phyloP scores from a whole-genome alignment of 208 protist genomes.

The Naegleria lovaniensis region DNA sequence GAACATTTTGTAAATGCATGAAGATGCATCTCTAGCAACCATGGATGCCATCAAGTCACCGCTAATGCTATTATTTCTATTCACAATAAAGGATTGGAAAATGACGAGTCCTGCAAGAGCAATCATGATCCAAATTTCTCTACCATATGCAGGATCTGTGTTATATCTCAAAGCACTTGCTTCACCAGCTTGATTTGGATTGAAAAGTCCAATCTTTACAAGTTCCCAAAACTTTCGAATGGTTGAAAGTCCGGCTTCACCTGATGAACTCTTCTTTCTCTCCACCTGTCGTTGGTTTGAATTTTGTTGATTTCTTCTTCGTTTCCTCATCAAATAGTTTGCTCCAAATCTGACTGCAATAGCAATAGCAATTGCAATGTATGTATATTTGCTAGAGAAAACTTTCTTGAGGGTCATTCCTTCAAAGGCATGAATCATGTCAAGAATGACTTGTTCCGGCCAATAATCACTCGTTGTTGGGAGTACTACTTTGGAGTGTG shows the following conservation, averaged over 20 bases:
- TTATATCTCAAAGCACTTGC: neutral
- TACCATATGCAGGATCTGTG: neutral
- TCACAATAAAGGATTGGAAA: neutral
- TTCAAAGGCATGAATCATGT: neutral
- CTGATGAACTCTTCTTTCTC: neutral
- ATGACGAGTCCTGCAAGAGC: neutral
- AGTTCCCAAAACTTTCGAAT: neutral
- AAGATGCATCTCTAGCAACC: neutral
- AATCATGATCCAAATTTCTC: neutral
- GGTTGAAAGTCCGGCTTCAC: neutral
- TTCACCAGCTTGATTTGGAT: neutral
- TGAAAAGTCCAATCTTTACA: neutral
- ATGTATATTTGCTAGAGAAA: neutral
- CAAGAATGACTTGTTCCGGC: neutral
- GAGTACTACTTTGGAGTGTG: neutral
- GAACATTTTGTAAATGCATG: neutral
- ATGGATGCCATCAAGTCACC: conserved; percentile 8
- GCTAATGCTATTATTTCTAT: neutral
- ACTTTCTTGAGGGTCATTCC: neutral
- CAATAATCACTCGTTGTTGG: neutral
- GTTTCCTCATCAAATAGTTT: neutral
- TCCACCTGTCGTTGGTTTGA: neutral
- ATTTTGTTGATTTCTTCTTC: neutral
- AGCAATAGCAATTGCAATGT: neutral
- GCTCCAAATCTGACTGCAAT: neutral